Conservation (phyloP, 768 basidiomycete genomes). For the Lentinula edodes region DNA sequence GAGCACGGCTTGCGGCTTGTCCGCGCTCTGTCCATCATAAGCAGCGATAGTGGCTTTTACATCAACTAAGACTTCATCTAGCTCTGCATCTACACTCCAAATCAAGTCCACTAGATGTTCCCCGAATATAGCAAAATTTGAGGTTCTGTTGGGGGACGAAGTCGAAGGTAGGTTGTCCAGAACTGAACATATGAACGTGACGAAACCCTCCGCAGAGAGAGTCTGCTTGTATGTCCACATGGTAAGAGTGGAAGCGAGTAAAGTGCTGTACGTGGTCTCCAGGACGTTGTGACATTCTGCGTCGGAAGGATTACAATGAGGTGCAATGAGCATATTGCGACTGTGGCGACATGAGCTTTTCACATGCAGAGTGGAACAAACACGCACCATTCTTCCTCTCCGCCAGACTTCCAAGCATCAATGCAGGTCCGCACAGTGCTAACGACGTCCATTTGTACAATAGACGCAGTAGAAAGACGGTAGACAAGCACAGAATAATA, state of each 20-base stretch:
- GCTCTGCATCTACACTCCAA: conserved; percentile 74
- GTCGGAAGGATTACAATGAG: conserved; percentile 56
- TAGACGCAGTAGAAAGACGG: not conserved
- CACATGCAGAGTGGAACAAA: conserved; percentile 10
- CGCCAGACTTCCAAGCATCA: conserved; percentile 50
- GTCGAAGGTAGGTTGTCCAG: conserved; percentile 63
- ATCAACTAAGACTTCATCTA: conserved; percentile 66
- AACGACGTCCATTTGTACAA: conserved; percentile 51
- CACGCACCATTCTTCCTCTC: conserved; percentile 58
- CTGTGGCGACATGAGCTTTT: conserved; percentile 28
- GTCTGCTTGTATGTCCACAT: conserved; percentile 47
- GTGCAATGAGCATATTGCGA: conserved; percentile 52
- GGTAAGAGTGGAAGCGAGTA: conserved; percentile 52
- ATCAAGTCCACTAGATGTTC: conserved; percentile 74
- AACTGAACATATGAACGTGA: conserved; percentile 61
- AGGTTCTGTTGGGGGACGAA: conserved; percentile 47
- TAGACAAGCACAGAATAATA: not conserved
- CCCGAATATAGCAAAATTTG: conserved; percentile 45
- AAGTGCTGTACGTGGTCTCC: conserved; percentile 63
- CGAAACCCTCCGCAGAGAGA: conserved; percentile 45
- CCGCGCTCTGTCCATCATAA: conserved; percentile 25
- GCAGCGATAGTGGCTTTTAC: conserved; percentile 37
- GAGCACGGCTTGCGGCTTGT: conserved; percentile 18
- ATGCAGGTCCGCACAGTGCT: conserved; percentile 45
- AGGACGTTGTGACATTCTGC: conserved; percentile 48